Conservation (phyloP, 2,329 filamentous ascomycete genomes). For the Alternaria triticina region DNA sequence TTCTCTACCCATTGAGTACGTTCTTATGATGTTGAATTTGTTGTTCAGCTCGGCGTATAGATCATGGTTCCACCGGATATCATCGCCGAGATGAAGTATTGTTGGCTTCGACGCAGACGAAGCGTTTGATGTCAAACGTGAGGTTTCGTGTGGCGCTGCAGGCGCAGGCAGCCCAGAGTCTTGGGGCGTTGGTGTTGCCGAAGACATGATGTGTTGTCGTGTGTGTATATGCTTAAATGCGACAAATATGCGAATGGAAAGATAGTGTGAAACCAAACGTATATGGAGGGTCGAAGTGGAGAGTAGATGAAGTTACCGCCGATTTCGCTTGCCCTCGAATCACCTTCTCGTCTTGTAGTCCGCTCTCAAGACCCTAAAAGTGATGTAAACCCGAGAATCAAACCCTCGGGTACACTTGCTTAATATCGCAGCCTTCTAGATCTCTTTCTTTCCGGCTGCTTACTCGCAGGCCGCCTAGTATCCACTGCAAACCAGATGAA, state of each 20-base stretch:
- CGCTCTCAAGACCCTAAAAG: neutral
- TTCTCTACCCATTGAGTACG: constrained; percentile 46
- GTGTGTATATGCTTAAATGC: neutral
- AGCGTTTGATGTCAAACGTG: neutral
- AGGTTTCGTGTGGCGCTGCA: constrained; percentile 2
- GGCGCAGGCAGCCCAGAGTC: constrained; percentile 28
- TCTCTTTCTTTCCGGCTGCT: neutral
- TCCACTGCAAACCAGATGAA: neutral
- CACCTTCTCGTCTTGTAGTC: neutral
- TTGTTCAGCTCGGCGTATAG: constrained; percentile 47
- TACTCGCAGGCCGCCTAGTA: neutral
- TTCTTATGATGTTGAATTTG: constrained; percentile 50
- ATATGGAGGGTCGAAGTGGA: neutral
- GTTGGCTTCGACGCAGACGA: constrained; percentile 38
- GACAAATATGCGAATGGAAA: neutral
- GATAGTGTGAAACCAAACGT: neutral
- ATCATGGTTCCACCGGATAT: constrained; percentile 54
- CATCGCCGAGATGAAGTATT: constrained; percentile 54
- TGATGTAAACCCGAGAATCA: neutral
- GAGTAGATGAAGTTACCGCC: neutral
- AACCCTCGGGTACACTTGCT: neutral
- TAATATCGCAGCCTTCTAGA: neutral
- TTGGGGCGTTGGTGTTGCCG: constrained; percentile 33
- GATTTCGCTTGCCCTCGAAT: neutral
- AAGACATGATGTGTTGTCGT: constrained; percentile 17